Base-by-base conservation (phyloP, 129 eudicot genomes). In the Arctium lappa region DNA sequence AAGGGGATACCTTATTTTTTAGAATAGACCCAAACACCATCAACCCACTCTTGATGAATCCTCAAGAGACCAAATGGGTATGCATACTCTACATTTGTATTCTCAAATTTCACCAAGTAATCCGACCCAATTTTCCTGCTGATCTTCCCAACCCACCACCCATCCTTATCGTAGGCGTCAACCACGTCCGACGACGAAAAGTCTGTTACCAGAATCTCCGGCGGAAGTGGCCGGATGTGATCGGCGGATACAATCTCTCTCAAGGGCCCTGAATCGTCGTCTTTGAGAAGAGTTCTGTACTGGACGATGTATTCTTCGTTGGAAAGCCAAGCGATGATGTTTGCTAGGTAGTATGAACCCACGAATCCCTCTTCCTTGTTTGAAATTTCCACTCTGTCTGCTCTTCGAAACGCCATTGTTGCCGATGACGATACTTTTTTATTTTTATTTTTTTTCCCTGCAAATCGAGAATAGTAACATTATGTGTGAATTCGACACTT, bases 91-190 rank as follows among this genome's bases (percentile, higher is more conserved):
- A 88, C 92, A 11, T 44, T 39, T 3, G 83, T 60, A 2, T 4
- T 9, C 36, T 86, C 81, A 83, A 91, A 89, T 42, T 53, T 66
- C 38, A 91, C 92, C n/a, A 18, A 69, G 50, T 86, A 88, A 34
- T 50, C 11, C 3, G 77, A 74, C 6, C 83, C 77, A 8, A 30
- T 62, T 42, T 56, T 69, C 36, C 78, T 73, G 2, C 44, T 80
- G 16, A 88, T 66, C 81, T 33, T 80, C 30, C 90, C 94, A 3
- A 42, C 40, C 92, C 94, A 91, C 94, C 92, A 88, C 73, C 94
- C 94, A 13, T 91, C 92, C 32, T 85, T 87, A 31, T 79, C 86
- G 60, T 29, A 89, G 11, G 86, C 93, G 72, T 91, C 93, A 40
- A 91, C 91, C 10, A 10, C 27, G 12, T 91, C 89, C 18, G 27